phyloP scores from a whole-genome alignment of 495 filamentous ascomycete species.

The Endocarpon pusillum region DNA sequence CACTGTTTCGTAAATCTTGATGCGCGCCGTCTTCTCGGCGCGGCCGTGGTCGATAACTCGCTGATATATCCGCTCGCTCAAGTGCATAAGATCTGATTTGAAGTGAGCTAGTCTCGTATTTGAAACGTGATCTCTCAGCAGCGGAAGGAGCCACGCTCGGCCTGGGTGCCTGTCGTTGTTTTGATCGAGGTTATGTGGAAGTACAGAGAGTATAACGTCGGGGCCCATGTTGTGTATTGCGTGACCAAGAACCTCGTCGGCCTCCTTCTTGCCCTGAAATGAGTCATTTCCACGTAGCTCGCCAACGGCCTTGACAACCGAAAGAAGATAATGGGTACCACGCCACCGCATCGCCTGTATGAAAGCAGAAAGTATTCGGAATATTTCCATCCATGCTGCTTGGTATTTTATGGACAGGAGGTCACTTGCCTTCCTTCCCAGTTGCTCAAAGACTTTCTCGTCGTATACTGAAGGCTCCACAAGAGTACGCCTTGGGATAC shows the following conservation, averaged over 20 bases:
- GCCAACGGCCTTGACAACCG: constrained; percentile 59
- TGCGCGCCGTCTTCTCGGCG: constrained; percentile 74
- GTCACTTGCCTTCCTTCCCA: constrained; percentile 47
- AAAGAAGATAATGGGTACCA: constrained; percentile 54
- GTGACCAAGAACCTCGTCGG: constrained; percentile 70
- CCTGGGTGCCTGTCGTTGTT: constrained; percentile 61
- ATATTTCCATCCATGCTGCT: constrained; percentile 86
- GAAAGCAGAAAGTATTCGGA: constrained; percentile 72
- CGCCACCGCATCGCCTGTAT: constrained; percentile 80
- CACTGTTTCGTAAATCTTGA: constrained; percentile 93
- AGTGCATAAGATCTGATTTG: constrained; percentile 62
- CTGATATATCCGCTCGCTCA: constrained; percentile 83
- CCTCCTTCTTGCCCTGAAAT: constrained; percentile 88
- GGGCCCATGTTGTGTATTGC: constrained; percentile 83
- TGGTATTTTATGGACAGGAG: constrained; percentile 83
- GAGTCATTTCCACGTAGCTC: constrained; percentile 78
- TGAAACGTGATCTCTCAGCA: constrained; percentile 65
- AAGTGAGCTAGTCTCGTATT: constrained; percentile 82
- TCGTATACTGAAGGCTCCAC: constrained; percentile 77
- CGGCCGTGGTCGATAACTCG: constrained; percentile 62
- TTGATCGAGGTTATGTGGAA: constrained; percentile 71
- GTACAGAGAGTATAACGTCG: constrained; percentile 53
- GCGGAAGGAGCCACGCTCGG: constrained; percentile 84
- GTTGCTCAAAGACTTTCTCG: constrained; percentile 62
- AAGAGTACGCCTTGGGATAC: constrained; percentile 61